Percentiles rank a stretch among this genome's conserved stretches.
Conservation (phyloP, 257 asterid species). For the Nicotiana tabacum region DNA sequence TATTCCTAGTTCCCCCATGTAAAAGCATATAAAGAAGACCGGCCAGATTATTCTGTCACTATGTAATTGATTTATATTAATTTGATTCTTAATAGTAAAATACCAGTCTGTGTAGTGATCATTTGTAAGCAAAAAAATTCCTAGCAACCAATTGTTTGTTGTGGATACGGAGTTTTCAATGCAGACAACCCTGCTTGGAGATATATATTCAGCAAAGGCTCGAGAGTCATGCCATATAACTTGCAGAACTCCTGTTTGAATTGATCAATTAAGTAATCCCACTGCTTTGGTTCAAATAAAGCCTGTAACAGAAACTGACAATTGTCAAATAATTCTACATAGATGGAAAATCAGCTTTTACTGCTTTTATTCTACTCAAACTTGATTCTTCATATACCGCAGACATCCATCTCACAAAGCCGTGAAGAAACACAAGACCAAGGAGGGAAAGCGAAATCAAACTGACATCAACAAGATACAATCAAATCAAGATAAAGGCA, state of each 20-base stretch:
- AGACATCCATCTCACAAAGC: neutral
- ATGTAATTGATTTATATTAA: neutral
- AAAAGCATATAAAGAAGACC: neutral
- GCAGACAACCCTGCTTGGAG: constrained; percentile 98
- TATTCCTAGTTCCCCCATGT: neutral
- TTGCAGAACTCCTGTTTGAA: constrained; percentile 95
- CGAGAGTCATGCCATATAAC: constrained; percentile 94
- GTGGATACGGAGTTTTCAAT: constrained; percentile 99
- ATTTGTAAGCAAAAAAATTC: neutral
- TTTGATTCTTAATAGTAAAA: neutral
- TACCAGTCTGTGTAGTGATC: neutral
- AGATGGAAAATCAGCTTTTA: neutral
- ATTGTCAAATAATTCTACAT: neutral
- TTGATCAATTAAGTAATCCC: constrained; percentile 87
- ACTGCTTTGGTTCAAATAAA: constrained; percentile 81
- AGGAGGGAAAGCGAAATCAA: neutral
- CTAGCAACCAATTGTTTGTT: neutral
- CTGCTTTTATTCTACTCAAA: neutral
- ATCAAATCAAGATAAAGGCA: neutral
- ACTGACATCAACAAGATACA: neutral
- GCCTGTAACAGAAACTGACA: constrained; percentile 39
- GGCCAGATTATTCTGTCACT: neutral
- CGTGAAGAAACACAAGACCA: neutral
- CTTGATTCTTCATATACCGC: neutral
- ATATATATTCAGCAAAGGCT: constrained; percentile 86